These are phyloP conservation scores for Colletotrichum chlorophyti DNA, from an alignment of 2,329 filamentous ascomycete species.

Conservation along the genomic window DNA sequence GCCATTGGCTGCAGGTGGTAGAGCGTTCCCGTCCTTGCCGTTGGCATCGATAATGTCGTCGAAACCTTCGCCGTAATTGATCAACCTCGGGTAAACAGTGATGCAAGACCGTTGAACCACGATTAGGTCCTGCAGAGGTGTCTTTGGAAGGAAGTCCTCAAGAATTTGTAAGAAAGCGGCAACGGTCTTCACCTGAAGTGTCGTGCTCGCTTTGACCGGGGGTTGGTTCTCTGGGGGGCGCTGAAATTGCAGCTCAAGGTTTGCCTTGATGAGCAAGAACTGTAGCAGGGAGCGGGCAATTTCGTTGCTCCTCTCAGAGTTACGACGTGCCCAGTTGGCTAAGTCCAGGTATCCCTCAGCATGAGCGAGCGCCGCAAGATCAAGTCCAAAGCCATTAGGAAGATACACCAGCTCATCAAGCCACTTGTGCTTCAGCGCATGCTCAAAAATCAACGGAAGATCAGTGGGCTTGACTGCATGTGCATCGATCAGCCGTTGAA, in stretches of 20 bases:
- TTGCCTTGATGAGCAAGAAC: slow-evolving; percentile 85
- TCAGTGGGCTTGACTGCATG: slow-evolving; percentile 75
- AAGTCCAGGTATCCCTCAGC: slow-evolving; percentile 82
- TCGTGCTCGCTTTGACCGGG: slow-evolving; percentile 67
- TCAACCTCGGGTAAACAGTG: slow-evolving; percentile 88
- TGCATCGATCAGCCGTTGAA: slow-evolving; percentile 77
- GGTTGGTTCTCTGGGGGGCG: slow-evolving; percentile 69
- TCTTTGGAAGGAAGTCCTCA: slow-evolving; percentile 70
- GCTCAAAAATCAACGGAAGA: slow-evolving; percentile 54
- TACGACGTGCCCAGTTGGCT: slow-evolving; percentile 78
- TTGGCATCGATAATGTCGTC: slow-evolving; percentile 92
- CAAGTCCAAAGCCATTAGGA: slow-evolving; percentile 83
- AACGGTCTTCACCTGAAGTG: slow-evolving; percentile 85
- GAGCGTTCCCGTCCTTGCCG: slow-evolving; percentile 78
- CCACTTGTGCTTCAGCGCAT: slow-evolving; percentile 84
- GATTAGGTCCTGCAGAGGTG: slow-evolving; percentile 72
- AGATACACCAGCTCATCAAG: slow-evolving; percentile 80
- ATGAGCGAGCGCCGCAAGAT: slow-evolving; percentile 86
- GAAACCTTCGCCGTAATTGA: slow-evolving; percentile 94
- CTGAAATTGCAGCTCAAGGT: slow-evolving; percentile 79
- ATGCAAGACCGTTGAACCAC: slow-evolving; percentile 86
- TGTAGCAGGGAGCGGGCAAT: slow-evolving; percentile 77
- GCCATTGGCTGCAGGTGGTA: slow-evolving; percentile 79
- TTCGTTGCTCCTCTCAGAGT: slow-evolving; percentile 69
- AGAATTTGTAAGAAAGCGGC: slow-evolving; percentile 81